These are phyloP conservation scores for Podaxis mareebaensis DNA, from an alignment of 768 basidiomycete genomes.

Conservation along the genomic window DNA sequence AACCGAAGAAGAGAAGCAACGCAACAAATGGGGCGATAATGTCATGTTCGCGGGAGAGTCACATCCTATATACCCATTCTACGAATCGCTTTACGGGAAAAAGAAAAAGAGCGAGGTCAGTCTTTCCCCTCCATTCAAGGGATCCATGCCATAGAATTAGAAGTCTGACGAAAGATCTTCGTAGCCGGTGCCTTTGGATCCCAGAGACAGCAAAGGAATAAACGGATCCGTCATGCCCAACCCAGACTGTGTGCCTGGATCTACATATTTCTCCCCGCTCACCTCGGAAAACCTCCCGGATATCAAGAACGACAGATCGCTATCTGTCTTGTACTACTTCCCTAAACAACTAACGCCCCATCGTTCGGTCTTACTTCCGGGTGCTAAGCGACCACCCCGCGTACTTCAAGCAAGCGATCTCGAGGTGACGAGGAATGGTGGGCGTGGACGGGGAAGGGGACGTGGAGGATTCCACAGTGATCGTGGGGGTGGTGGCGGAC, in stretches of 20 bases:
- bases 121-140: background rate
- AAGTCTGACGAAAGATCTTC: slow-evolving; percentile 18
- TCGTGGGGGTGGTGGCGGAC: slow-evolving; percentile 29
- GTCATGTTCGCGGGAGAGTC: slow-evolving; percentile 82
- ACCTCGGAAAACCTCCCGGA: slow-evolving; percentile 62
- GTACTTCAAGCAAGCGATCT: slow-evolving; percentile 70
- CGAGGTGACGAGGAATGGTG: slow-evolving; percentile 63
- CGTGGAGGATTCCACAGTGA: slow-evolving; percentile 35
- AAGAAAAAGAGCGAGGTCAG: slow-evolving; percentile 78
- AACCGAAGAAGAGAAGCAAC: slow-evolving; percentile 74
- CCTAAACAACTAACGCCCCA: slow-evolving; percentile 87
- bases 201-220: slow-evolving; percentile 71
- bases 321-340: slow-evolving; percentile 88
- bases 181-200: slow-evolving; percentile 76
- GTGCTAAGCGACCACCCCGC: slow-evolving; percentile 58
- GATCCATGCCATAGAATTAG: slow-evolving; percentile 11
- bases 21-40: slow-evolving; percentile 86
- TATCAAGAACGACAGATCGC: slow-evolving; percentile 82
- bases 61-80: slow-evolving; percentile 83
- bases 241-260: slow-evolving; percentile 87
- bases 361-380: slow-evolving; percentile 78
- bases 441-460: slow-evolving; percentile 53
- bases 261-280: slow-evolving; percentile 83
- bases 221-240: slow-evolving; percentile 81
- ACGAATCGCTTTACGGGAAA: slow-evolving; percentile 90